These are phyloP conservation scores for Phytophthora litchii DNA, from an alignment of 352 stramenopile genomes.

Conservation along the genomic window DNA sequence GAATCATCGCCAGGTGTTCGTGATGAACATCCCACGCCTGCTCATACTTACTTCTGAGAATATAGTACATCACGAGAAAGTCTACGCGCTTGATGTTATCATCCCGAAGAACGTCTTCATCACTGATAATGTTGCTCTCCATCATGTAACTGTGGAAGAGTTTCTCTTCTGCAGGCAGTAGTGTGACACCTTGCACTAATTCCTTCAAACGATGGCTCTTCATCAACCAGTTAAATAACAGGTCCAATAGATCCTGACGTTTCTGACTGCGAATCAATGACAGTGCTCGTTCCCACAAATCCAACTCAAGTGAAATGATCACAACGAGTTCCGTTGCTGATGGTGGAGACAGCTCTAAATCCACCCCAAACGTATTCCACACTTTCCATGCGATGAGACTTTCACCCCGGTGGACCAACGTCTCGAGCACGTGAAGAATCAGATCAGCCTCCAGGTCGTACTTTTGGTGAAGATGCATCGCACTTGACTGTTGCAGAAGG, in stretches of 20 bases:
- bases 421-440: slow-evolving; percentile 81
- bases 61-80: slow-evolving; percentile 87
- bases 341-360: slow-evolving; percentile 50
- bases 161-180: slow-evolving; percentile 57
- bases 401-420: slow-evolving; percentile 74
- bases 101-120: slow-evolving; percentile 68
- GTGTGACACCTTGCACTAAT: slow-evolving; percentile 64
- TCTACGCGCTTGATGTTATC: slow-evolving; percentile 76
- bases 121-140: slow-evolving; percentile 48
- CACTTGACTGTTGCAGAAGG: slow-evolving; percentile 72
- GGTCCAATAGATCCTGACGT: slow-evolving; percentile 57
- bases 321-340: slow-evolving; percentile 71
- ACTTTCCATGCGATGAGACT: slow-evolving; percentile 84
- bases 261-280: slow-evolving; percentile 64
- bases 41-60: slow-evolving; percentile 75
- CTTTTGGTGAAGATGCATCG: slow-evolving; percentile 75
- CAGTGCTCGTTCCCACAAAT: slow-evolving; percentile 76
- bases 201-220: slow-evolving; percentile 78
- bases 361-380: slow-evolving; percentile 81
- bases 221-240: slow-evolving; percentile 79
- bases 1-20: slow-evolving; percentile 76
- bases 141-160: slow-evolving; percentile 81
- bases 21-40: slow-evolving; percentile 79
- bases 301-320: slow-evolving; percentile 79
- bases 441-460: slow-evolving; percentile 74